Percentiles rank a stretch among this genome's conserved stretches.
phyloP scores from a whole-genome alignment of 305 asterid species.

The Fraxinus floribunda region DNA sequence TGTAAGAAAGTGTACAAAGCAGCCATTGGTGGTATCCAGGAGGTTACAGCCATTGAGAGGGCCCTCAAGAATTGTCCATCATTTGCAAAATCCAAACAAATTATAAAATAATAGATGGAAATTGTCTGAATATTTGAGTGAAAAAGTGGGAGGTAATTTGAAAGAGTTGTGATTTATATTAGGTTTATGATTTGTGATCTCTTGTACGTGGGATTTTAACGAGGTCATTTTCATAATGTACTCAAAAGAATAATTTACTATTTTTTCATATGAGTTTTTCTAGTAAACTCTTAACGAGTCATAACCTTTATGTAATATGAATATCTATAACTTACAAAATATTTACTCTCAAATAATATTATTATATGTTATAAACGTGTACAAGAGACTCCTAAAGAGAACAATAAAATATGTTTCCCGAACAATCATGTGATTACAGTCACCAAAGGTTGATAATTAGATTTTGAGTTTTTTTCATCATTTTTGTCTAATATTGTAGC shows the following conservation, averaged over 20 bases:
- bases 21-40: conserved; percentile 26
- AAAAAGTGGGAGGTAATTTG: background rate
- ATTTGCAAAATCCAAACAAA: background rate
- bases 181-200: background rate
- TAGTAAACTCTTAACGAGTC: no score
- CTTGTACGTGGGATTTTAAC: background rate
- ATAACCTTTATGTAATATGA: no score
- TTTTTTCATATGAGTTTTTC: no score
- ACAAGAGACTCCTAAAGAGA: no score
- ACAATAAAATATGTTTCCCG: no score
- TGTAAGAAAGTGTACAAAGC: conserved; percentile 27
- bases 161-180: background rate
- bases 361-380: no score
- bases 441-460: no score
- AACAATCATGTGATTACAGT: no score
- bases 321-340: no score
- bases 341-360: no score
- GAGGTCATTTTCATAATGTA: no score
- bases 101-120: background rate
- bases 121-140: background rate
- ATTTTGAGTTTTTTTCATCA: background rate
- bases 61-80: conserved; percentile 19
- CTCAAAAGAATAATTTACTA: no score
- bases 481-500: background rate
- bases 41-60: conserved; percentile 45